These are phyloP conservation scores for Butyriboletus loyo DNA, from an alignment of 768 basidiomycete species.

Conservation along the genomic window DNA sequence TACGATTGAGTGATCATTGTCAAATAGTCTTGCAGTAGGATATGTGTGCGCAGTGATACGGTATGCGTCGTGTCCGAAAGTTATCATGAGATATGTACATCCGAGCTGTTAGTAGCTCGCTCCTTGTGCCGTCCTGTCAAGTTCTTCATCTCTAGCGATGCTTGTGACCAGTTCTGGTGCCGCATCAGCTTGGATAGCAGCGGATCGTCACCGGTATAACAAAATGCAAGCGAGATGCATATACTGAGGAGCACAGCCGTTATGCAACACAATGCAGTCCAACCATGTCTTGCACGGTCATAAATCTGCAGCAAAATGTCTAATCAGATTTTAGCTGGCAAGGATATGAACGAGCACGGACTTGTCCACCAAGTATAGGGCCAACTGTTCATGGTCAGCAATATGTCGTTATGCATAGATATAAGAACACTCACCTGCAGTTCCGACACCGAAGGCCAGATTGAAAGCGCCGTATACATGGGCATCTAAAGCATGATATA, in stretches of 20 bases:
- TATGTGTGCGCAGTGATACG: not conserved
- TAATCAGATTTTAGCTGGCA: not conserved
- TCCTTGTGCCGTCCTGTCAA: slow-evolving; percentile 3
- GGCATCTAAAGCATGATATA: slow-evolving; percentile 44
- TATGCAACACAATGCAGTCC: slow-evolving; percentile 56
- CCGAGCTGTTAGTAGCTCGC: not conserved
- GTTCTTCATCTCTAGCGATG: slow-evolving; percentile 7
- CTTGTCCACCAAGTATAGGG: slow-evolving; percentile 69
- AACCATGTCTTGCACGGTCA: slow-evolving; percentile 51
- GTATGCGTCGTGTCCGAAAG: slow-evolving; percentile 2
- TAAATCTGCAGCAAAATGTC: slow-evolving; percentile 47
- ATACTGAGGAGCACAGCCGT: slow-evolving; percentile 41
- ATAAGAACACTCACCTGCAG: slow-evolving; percentile 43
- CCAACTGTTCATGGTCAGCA: slow-evolving; percentile 46
- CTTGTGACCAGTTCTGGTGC: slow-evolving; percentile 12
- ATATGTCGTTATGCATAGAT: not conserved
- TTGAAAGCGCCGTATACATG: slow-evolving; percentile 78
- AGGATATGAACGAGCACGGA: slow-evolving; percentile 16
- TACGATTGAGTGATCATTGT: slow-evolving; percentile 11
- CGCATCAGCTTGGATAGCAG: slow-evolving; percentile 31
- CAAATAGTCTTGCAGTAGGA: slow-evolving; percentile 6
- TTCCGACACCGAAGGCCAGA: slow-evolving; percentile 64
- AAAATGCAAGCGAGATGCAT: slow-evolving; percentile 39
- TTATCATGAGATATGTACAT: slow-evolving; percentile 2
- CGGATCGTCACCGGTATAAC: slow-evolving; percentile 50